Evolutionary conservation across 805 yeast genomes (phyloP).

Genomic region (Wickerhamiella occidentalis): DNA sequence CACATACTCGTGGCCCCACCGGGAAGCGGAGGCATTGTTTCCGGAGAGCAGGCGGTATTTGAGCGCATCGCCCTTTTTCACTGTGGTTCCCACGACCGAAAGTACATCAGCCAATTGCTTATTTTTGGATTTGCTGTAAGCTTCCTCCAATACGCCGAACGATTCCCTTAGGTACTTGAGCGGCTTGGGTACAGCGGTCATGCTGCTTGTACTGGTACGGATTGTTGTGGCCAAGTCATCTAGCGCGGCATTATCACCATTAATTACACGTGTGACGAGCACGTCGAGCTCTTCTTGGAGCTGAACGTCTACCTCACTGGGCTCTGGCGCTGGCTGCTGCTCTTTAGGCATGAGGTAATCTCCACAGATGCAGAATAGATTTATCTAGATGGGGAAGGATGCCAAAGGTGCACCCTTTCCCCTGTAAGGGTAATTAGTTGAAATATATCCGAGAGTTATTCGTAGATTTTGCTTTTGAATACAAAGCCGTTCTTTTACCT

Average conservation of each 20-base stretch:
- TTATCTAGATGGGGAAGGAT: neutral
- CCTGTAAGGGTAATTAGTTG: no score
- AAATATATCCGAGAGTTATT: no score
- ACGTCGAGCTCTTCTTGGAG: constrained; percentile 76
- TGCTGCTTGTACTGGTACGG: constrained; percentile 87
- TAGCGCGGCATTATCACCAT: constrained; percentile 38
- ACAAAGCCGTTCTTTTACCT: no score
- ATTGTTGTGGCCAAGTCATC: constrained; percentile 62
- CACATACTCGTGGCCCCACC: constrained; percentile 97
- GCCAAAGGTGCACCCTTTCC: neutral
- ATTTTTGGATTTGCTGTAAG: constrained; percentile 41
- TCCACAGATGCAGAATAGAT: neutral
- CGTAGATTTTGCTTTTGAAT: no score
- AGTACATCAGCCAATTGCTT: constrained; percentile 64
- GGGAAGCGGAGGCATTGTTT: constrained; percentile 41
- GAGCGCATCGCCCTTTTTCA: constrained; percentile 46
- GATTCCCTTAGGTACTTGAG: constrained; percentile 87
- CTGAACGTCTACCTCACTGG: constrained; percentile 85
- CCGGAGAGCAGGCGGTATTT: constrained; percentile 60
- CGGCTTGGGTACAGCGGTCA: constrained; percentile 99
- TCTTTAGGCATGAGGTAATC: constrained; percentile 5
- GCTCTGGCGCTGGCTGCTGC: constrained; percentile 37
- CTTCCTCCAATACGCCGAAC: constrained; percentile 52
- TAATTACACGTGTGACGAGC: constrained; percentile 64
- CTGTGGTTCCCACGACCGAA: constrained; percentile 88